Percentiles rank a stretch among this genome's conserved stretches.
phyloP scores from a whole-genome alignment of 306 rosid genomes.

The Calophaca sinica region DNA sequence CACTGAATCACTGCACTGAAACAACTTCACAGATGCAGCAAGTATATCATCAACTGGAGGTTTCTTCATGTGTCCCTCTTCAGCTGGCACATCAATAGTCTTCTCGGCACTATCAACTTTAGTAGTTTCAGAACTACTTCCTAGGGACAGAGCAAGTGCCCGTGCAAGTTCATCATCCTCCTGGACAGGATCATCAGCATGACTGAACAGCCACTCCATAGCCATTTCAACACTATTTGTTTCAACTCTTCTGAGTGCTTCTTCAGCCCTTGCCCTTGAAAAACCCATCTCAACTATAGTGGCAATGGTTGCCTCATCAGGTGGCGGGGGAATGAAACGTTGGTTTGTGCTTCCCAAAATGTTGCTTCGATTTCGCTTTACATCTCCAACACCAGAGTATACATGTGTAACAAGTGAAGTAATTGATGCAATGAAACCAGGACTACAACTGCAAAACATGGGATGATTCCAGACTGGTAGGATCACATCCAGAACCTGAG shows the following conservation, averaged over 20 bases:
- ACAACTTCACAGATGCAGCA: conserved; percentile 74
- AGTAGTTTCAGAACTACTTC: conserved; percentile 86
- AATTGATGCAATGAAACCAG: conserved; percentile 83
- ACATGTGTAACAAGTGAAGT: conserved; percentile 88
- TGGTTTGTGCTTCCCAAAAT: conserved; percentile 74
- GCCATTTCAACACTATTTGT: conserved; percentile 99
- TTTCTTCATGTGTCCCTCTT: conserved; percentile 76
- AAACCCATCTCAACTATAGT: conserved; percentile 98
- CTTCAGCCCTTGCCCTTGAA: conserved; percentile 98
- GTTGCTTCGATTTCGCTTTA: conserved; percentile 79
- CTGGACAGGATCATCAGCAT: conserved; percentile 97
- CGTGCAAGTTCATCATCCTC: conserved; percentile 98
- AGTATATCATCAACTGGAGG: conserved; percentile 97
- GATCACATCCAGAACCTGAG: conserved; percentile 91
- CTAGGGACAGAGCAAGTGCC: conserved; percentile 95
- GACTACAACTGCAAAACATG: conserved; percentile 77
- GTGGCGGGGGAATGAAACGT: conserved; percentile 84
- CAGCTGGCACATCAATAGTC: conserved; percentile 73
- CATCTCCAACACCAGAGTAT: conserved; percentile 97
- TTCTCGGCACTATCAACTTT: conserved; percentile 82
- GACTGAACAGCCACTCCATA: conserved; percentile 97
- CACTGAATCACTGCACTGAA: conserved; percentile 88
- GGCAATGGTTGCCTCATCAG: conserved; percentile 88
- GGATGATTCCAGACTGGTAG: conserved; percentile 95
- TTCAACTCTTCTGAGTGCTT: conserved; percentile 92